Conservation (phyloP, 2,329 filamentous ascomycete genomes). For the Furcasterigmium furcatum region DNA sequence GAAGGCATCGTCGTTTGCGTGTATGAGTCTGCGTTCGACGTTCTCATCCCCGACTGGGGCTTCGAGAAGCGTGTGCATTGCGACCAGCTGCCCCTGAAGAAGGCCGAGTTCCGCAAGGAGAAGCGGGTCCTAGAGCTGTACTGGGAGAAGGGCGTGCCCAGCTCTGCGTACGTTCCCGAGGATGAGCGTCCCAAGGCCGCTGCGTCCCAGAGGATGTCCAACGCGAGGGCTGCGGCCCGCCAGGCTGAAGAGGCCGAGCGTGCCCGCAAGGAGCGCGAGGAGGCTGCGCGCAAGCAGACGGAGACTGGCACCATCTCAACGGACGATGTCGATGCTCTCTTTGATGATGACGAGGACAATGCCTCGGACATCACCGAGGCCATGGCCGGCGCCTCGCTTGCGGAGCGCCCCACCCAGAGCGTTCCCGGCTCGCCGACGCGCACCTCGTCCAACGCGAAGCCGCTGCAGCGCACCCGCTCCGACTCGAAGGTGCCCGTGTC, state of each 20-base stretch:
- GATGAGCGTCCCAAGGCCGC: constrained; percentile 90
- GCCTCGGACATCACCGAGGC: constrained; percentile 86
- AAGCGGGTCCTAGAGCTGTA: constrained; percentile 92
- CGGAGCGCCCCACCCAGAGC: constrained; percentile 89
- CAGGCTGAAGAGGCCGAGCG: constrained; percentile 82
- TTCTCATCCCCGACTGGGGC: constrained; percentile 95
- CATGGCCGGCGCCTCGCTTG: constrained; percentile 85
- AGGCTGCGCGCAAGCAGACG: constrained; percentile 87
- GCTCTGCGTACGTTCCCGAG: constrained; percentile 92
- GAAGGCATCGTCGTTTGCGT: constrained; percentile 96
- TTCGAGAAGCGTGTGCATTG: constrained; percentile 99
- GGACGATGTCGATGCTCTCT: constrained; percentile 91
- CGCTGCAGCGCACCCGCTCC: constrained; percentile 83
- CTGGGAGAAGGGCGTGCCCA: constrained; percentile 99
- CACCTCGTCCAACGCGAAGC: constrained; percentile 63
- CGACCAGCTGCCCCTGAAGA: constrained; percentile 95
- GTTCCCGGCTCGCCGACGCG: constrained; percentile 88
- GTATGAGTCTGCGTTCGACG: constrained; percentile 97
- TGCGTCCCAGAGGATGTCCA: constrained; percentile 68
- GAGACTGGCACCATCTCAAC: constrained; percentile 93
- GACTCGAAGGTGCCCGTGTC: constrained; percentile 83
- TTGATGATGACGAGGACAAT: constrained; percentile 89
- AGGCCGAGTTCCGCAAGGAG: constrained; percentile 98
- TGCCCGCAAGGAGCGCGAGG: constrained; percentile 81
- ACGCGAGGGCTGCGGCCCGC: constrained; percentile 71